Base-by-base conservation (phyloP, 139 green algal genomes). In the Gonium pectorale region DNA sequence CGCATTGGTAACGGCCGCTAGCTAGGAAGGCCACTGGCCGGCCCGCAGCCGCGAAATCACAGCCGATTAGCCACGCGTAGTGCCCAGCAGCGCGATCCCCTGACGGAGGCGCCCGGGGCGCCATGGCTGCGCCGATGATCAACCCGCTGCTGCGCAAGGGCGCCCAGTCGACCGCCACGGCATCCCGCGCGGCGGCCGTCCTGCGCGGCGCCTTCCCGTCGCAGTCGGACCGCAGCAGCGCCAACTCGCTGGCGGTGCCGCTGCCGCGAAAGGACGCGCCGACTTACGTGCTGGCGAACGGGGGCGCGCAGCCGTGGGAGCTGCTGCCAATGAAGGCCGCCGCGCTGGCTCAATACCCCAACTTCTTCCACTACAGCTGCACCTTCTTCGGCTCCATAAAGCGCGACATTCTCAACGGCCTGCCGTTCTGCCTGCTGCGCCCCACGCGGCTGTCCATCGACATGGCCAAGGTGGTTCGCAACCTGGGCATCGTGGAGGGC, bases 281-380 rank as follows among this genome's bases (percentile, higher is more conserved):
- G 0, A 72, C 70, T 5, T 85, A 90, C 52, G 60, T 90, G 0
- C 37, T 90, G 52, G 51, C 79, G n/a, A 87, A 80, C 69, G 54
- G 74, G 29, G 5, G 52, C 4, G n/a, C 19, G 37, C 79, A 90
- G 79, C 86, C 79, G 19, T 87, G 86, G 79, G 71, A 74, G 52
- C 63, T 90, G 51, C 59, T 87, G 46, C 86, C 86, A 0, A 87
- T 90, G 79, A 90, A 90, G 79, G 71, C 71, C 5, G 86, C 79
- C n/a, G 79, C 70, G 37, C 79, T 84, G 64, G 37, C 54, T 27
- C 56, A 86, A 41, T 89, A 89, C 71, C 86, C 86, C 29, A 89
- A 89, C 51, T 85, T 89, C 60, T 89, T 89, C 71, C 86, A 84
- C 68, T 38, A 62, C 49, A 84, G 69, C 40, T 89, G 86, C 69